Evolutionary conservation across 2,329 filamentous ascomycete species (phyloP).

Genomic region (Cercospora beticola): DNA sequence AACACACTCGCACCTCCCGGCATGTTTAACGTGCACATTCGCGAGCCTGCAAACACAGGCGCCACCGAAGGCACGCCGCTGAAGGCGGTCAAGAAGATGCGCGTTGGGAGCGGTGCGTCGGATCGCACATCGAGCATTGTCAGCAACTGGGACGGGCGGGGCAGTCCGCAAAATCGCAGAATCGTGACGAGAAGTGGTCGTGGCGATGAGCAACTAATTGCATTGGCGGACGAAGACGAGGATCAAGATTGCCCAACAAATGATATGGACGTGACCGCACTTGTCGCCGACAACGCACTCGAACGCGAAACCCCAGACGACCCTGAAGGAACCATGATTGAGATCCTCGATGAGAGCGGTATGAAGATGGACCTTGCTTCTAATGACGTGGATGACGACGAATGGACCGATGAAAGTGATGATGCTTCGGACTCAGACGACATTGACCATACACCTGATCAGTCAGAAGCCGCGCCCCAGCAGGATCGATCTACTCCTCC

Average conservation of each 20-base stretch:
- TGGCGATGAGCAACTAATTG: constrained; percentile 25
- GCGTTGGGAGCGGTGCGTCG: constrained; percentile 30
- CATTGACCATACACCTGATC: neutral
- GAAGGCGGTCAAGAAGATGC: constrained; percentile 48
- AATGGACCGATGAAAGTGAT: constrained; percentile 31
- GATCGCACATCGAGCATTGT: constrained; percentile 22
- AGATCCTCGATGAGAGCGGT: constrained; percentile 33
- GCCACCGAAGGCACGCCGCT: constrained; percentile 34
- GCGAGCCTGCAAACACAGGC: neutral
- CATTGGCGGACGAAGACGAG: constrained; percentile 27
- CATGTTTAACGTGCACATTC: constrained; percentile 18
- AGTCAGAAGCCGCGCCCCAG: neutral
- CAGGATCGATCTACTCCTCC: neutral
- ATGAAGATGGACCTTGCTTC: constrained; percentile 18
- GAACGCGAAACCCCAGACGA: constrained; percentile 11
- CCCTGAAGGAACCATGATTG: constrained; percentile 27
- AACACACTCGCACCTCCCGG: constrained; percentile 1
- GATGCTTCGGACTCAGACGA: neutral
- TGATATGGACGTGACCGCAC: constrained; percentile 12
- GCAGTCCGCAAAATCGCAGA: constrained; percentile 31
- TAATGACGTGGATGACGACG: constrained; percentile 23
- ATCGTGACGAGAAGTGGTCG: constrained; percentile 34
- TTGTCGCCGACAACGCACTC: neutral
- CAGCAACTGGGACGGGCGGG: constrained; percentile 33
- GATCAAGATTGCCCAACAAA: neutral